Conservation (phyloP, 495 filamentous ascomycete genomes). For the Podospora tetraspora region DNA sequence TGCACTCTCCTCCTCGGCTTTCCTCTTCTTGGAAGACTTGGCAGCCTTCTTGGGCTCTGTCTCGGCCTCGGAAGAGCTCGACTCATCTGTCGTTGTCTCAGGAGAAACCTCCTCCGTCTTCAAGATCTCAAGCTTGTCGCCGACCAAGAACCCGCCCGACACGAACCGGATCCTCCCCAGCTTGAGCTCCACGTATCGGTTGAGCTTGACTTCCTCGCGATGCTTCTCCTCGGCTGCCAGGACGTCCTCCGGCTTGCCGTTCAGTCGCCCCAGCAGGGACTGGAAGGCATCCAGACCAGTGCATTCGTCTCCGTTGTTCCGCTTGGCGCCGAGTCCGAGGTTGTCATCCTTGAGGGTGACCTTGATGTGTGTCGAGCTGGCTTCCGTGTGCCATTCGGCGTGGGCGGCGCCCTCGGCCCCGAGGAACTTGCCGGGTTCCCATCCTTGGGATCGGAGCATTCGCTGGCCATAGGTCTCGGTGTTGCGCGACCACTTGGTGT, state of each 20-base stretch:
- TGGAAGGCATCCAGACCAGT: conserved; percentile 80
- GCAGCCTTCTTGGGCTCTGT: background rate
- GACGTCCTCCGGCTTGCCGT: conserved; percentile 71
- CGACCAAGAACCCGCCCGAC: conserved; percentile 68
- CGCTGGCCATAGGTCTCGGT: conserved; percentile 78
- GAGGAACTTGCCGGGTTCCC: conserved; percentile 76
- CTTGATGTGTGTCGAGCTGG: conserved; percentile 70
- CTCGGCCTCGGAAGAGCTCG: background rate
- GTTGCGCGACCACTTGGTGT: conserved; percentile 81
- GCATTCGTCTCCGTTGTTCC: conserved; percentile 62
- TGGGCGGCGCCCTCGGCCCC: conserved; percentile 70
- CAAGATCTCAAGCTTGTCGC: conserved; percentile 40
- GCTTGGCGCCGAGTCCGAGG: conserved; percentile 77
- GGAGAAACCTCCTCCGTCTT: conserved; percentile 16
- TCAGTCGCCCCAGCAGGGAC: conserved; percentile 76
- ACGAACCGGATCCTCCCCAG: conserved; percentile 76
- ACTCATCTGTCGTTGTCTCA: background rate
- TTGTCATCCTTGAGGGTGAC: conserved; percentile 83
- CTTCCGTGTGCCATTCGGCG: conserved; percentile 65
- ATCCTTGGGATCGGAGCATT: conserved; percentile 81
- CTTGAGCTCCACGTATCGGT: conserved; percentile 61
- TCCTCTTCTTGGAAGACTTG: conserved; percentile 23
- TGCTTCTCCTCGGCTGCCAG: conserved; percentile 59
- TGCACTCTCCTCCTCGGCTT: conserved; percentile 19
- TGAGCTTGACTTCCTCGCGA: conserved; percentile 58